Evolutionary conservation across 768 basidiomycete genomes (phyloP).

Genomic region (Serendipita sp.): DNA sequence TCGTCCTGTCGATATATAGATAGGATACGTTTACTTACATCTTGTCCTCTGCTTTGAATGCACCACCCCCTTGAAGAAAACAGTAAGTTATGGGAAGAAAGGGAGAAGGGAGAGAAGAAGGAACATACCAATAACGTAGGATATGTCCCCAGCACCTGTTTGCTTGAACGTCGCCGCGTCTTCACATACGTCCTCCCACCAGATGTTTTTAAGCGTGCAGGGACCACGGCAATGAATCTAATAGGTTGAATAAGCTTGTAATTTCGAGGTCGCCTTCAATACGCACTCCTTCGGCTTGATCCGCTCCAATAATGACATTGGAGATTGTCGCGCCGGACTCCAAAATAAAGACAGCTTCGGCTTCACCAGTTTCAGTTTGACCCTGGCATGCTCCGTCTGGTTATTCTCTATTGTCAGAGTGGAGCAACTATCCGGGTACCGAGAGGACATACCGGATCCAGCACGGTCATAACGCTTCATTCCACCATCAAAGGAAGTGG

Average conservation of each 20-base stretch:
- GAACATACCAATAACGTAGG: neutral
- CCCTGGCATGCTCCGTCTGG: constrained; percentile 2
- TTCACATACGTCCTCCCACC: constrained; percentile 21
- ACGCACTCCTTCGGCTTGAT: constrained; percentile 23
- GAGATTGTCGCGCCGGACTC: constrained; percentile 26
- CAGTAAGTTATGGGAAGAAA: neutral
- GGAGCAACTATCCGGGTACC: neutral
- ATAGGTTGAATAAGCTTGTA: neutral
- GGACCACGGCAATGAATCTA: constrained; percentile 20
- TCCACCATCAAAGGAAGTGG: constrained; percentile 7
- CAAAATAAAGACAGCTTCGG: constrained; percentile 21
- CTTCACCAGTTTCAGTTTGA: constrained; percentile 7
- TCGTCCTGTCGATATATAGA: too few relatives aligned
- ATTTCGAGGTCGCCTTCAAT: neutral
- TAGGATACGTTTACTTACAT: neutral
- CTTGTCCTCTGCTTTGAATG: neutral
- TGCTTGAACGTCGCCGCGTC: constrained; percentile 29
- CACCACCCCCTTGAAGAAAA: constrained; percentile 1
- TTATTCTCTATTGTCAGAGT: neutral
- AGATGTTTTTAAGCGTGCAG: constrained; percentile 7
- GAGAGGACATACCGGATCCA: neutral
- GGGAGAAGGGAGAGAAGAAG: too few relatives aligned
- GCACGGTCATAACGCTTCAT: constrained; percentile 4
- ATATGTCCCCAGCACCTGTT: constrained; percentile 5
- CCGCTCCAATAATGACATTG: constrained; percentile 25